Evolutionary conservation across 176 grass and related monocot genomes (phyloP).

Genomic region (Rhynchospora tenuis): DNA sequence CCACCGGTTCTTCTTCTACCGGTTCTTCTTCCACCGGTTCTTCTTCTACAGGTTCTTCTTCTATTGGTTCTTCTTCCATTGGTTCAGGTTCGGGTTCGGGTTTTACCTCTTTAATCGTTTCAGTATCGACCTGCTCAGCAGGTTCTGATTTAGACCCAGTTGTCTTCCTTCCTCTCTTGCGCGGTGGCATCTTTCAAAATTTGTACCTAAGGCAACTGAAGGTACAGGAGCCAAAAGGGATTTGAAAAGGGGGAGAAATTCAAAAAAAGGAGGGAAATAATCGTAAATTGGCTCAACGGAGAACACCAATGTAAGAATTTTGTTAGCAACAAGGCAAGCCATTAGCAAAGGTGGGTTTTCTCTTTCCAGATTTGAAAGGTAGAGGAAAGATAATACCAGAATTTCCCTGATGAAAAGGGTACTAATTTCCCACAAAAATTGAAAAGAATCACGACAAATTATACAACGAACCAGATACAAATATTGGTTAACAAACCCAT

Average conservation of each 20-base stretch:
- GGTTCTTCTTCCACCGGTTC: not conserved
- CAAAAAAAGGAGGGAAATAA: slow-evolving; percentile 25
- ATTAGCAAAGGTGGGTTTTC: not conserved
- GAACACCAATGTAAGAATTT: slow-evolving; percentile 1
- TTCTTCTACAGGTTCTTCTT: not conserved
- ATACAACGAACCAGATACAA: not conserved
- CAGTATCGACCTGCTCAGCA: too few relatives aligned
- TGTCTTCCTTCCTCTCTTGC: slow-evolving; percentile 19
- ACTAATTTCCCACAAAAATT: not conserved
- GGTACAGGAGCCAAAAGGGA: slow-evolving; percentile 11
- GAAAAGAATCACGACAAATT: not conserved
- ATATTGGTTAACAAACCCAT: slow-evolving; percentile 3
- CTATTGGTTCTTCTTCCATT: not conserved
- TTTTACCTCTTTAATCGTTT: too few relatives aligned
- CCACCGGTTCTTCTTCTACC: not conserved
- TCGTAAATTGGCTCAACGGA: slow-evolving; percentile 17
- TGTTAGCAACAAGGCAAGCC: slow-evolving; percentile 3
- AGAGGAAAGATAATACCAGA: not conserved
- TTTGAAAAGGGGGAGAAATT: slow-evolving; percentile 20
- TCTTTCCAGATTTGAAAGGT: slow-evolving; percentile 2
- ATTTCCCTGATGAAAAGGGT: not conserved
- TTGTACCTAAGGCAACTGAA: slow-evolving; percentile 23
- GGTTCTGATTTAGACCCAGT: not conserved
- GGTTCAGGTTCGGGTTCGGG: too few relatives aligned
- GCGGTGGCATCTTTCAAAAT: slow-evolving; percentile 13